Base-by-base conservation (phyloP, 1,139 yeast genomes). In the Pichia sp. region DNA sequence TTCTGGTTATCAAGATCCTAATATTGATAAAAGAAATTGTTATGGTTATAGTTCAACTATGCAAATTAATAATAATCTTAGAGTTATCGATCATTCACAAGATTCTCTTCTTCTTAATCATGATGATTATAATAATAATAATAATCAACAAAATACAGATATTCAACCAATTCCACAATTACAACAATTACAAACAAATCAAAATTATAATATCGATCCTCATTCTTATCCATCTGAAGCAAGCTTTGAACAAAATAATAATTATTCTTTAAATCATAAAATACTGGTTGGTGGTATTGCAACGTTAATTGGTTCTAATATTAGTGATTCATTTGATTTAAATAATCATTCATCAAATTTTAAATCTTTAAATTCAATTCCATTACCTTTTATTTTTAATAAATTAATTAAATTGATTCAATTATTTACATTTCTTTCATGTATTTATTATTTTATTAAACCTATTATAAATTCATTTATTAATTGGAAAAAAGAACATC, bases 271-370 rank as follows among this genome's bases (percentile, higher is more conserved):
- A 22, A 50, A 58, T 8, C 50, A 52, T 24, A 61, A 59, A 41
- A 36, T 62, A 4, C 37, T 61, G 35, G 43, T 62, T 35, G 65
- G 61, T n/a, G 65, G 66, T 24, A 55, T 62, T 56, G 59, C 65
- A 1, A 50, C 64, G 0, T 39, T 61, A 47, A 47, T 59, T 23
- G 65, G 64, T 2, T 46, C 60, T 2, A 63, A 59, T 44, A 9
- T 58, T 23, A 35, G 30, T 16, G 31, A 29, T 31, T 31, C 32
- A 4, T 53, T 55, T 35, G 43, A 25, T 30, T 41, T 48, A 24
- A 39, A 39, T 3, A 32, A 38, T 28, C 55, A 55, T 33, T 24
- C 41, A 6, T 31, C 42, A 4, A 32, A 2, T 5, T 32, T 22
- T 9, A 32, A 22, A 10, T 22, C 34, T 10, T 24, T 47, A 7